Evolutionary conservation across 768 basidiomycete species (phyloP).

Genomic region (Jaapia argillacea): DNA sequence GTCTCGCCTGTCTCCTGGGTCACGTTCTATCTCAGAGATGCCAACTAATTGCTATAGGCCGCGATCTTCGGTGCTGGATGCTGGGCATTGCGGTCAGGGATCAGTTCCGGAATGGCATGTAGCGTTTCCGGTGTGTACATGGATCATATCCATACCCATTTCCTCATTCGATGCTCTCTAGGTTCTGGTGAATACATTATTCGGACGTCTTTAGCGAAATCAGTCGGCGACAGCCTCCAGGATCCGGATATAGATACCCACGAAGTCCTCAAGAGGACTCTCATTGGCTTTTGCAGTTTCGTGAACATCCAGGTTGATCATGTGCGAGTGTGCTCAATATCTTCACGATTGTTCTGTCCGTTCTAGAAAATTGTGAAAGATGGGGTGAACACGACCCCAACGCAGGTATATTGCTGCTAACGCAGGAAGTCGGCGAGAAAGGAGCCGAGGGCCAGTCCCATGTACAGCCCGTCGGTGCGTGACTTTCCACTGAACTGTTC

Average conservation of each 20-base stretch:
- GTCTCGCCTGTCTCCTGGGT: no score
- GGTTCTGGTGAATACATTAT: constrained; percentile 70
- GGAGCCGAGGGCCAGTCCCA: no score
- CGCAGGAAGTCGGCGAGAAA: constrained; percentile 32
- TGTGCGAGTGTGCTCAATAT: background rate
- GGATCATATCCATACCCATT: no score
- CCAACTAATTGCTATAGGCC: constrained; percentile 32
- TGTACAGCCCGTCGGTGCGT: constrained; percentile 17
- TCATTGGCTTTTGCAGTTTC: no score
- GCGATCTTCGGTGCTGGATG: constrained; percentile 68
- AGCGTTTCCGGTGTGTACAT: constrained; percentile 50
- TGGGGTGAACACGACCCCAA: constrained; percentile 37
- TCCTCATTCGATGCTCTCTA: no score
- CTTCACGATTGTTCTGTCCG: constrained; percentile 1
- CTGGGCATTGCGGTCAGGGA: constrained; percentile 38
- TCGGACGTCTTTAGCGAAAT: constrained; percentile 42
- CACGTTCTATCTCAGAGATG: background rate
- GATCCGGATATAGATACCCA: no score
- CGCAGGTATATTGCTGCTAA: constrained; percentile 55
- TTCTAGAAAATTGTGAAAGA: constrained; percentile 23
- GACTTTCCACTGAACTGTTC: background rate
- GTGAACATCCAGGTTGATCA: constrained; percentile 32
- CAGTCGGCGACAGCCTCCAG: no score
- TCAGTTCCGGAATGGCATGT: constrained; percentile 39
- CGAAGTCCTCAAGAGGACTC: no score